Percentiles rank a stretch among this genome's conserved stretches.
These are phyloP conservation scores for Aspergillus transmontanensis DNA, from an alignment of 2,329 filamentous ascomycete genomes.

Conservation along the genomic window DNA sequence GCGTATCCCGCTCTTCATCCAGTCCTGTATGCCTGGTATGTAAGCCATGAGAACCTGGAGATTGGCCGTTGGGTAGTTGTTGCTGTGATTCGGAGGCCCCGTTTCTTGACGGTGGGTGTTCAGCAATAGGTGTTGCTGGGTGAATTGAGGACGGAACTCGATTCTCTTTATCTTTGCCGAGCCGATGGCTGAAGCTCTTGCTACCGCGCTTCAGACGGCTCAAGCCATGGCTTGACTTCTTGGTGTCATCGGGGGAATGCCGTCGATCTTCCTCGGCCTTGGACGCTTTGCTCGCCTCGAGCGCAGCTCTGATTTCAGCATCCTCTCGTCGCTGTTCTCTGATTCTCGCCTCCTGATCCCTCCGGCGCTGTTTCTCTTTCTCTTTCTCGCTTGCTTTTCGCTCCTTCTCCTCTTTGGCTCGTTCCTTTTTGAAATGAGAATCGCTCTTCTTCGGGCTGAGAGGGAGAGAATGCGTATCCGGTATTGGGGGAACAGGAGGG, in stretches of 20 bases:
- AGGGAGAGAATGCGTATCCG: conserved; percentile 34
- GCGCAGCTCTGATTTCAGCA: conserved; percentile 63
- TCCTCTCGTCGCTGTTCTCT: conserved; percentile 54
- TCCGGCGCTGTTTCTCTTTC: conserved; percentile 57
- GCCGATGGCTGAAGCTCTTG: conserved; percentile 78
- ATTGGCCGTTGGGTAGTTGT: conserved; percentile 10
- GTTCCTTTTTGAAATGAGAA: conserved; percentile 70
- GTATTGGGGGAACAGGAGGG: conserved; percentile 34
- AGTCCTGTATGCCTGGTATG: conserved; percentile 16
- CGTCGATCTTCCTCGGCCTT: conserved; percentile 57
- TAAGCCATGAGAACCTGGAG: conserved; percentile 2
- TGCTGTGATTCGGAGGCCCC: conserved; percentile 16
- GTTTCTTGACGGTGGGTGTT: conserved; percentile 16
- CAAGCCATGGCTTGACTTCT: conserved; percentile 50
- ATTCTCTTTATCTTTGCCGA: conserved; percentile 47
- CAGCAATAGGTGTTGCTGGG: conserved; percentile 22
- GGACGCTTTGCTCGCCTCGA: conserved; percentile 67
- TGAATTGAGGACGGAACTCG: conserved; percentile 32
- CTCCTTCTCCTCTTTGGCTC: conserved; percentile 59
- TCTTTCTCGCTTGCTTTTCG: conserved; percentile 52
- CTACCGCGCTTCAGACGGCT: conserved; percentile 70
- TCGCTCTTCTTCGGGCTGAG: conserved; percentile 62
- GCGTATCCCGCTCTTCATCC: conserved; percentile 22
- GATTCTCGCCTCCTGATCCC: conserved; percentile 56
- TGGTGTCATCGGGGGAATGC: conserved; percentile 45